Evolutionary conservation across 305 asterid genomes (phyloP).

Genomic region (Coffea humblotiana): DNA sequence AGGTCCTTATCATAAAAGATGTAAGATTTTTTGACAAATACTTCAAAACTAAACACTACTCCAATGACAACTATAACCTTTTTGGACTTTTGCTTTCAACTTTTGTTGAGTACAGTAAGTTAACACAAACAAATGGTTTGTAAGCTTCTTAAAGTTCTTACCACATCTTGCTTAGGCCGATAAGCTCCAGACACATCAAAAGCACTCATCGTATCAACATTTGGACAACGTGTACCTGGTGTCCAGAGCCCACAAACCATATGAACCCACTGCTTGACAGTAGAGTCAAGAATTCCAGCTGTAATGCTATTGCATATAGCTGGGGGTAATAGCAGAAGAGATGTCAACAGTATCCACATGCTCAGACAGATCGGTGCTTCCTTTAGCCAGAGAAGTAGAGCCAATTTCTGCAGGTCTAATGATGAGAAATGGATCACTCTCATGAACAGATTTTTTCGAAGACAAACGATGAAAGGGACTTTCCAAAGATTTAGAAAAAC

Average conservation of each 20-base stretch:
- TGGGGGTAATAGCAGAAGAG: constrained; percentile 7
- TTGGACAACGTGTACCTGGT: constrained; percentile 31
- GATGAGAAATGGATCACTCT: constrained; percentile 18
- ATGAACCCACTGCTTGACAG: constrained; percentile 40
- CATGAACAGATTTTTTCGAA: constrained; percentile 13
- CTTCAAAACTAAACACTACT: background rate
- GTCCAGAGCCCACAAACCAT: constrained; percentile 45
- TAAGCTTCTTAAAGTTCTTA: constrained; percentile 12
- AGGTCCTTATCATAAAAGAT: background rate
- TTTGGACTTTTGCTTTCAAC: constrained; percentile 1
- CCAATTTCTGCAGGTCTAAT: constrained; percentile 17
- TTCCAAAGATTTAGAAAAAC: constrained; percentile 3
- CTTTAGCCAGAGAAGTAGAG: constrained; percentile 4
- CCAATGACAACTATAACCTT: background rate
- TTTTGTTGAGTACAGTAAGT: background rate
- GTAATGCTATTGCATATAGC: constrained; percentile 23
- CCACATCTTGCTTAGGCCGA: constrained; percentile 22
- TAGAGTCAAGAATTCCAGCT: constrained; percentile 25
- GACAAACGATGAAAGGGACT: constrained; percentile 14
- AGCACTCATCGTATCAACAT: constrained; percentile 35
- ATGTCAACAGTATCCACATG: constrained; percentile 12
- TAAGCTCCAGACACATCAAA: constrained; percentile 38
- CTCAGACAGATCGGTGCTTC: constrained; percentile 13
- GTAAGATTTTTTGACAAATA: background rate
- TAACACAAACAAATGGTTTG: background rate